Conservation (phyloP, 306 rosid species). For the Dryas octopetala region DNA sequence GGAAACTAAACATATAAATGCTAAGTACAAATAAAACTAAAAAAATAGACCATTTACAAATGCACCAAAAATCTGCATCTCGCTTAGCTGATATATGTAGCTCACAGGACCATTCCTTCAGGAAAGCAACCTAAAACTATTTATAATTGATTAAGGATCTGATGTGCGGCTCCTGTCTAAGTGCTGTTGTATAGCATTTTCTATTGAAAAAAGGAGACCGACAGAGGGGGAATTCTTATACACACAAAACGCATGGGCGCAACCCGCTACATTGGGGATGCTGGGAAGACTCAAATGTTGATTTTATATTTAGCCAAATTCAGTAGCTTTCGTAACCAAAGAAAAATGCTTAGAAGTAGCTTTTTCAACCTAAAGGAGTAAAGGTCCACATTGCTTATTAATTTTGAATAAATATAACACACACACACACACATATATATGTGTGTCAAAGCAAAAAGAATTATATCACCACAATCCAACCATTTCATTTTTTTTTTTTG, state of each 20-base stretch:
- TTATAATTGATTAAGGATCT: no score
- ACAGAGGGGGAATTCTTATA: neutral
- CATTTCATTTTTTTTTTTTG: neutral
- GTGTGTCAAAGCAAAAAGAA: neutral
- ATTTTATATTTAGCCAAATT: neutral
- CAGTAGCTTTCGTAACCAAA: neutral
- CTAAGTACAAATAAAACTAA: neutral
- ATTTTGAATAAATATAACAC: neutral
- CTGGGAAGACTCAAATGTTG: neutral
- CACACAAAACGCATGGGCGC: no score
- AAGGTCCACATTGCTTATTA: neutral
- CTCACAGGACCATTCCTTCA: neutral
- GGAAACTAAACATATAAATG: neutral
- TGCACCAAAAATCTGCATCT: neutral
- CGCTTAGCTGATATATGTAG: neutral
- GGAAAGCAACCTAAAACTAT: neutral
- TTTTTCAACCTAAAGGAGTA: neutral
- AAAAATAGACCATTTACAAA: neutral
- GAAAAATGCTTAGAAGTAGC: neutral
- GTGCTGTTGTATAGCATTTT: no score
- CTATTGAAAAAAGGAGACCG: neutral
- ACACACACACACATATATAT: neutral
- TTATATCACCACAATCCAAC: neutral
- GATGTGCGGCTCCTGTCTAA: no score
- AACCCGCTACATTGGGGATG: no score